Base-by-base conservation (phyloP, 1,139 yeast genomes). In the Kazachstania sp. region DNA sequence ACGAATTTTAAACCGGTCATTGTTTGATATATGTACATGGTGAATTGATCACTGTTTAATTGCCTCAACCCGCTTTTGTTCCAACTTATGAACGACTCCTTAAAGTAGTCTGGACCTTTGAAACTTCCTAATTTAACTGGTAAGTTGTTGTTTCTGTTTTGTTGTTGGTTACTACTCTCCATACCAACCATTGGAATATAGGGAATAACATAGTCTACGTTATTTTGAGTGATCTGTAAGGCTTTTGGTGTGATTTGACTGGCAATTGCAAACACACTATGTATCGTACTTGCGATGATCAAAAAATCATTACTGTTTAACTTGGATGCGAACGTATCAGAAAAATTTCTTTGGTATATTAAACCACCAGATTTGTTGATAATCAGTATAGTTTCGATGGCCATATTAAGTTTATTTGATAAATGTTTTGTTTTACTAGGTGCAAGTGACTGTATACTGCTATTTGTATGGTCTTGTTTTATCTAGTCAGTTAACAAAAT, bases 181-280 rank as follows among this genome's bases (percentile, higher is more conserved):
- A 55, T 50, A 4, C 61, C 61, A 12, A 57, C 56, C 42, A 54
- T 47, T 4, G 63, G 61, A 18, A 56, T 52, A 41, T 60, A 60
- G 26, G 64, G 64, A 15, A 55, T 54, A 1, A 51, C 51, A 42
- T 45, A 45, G 26, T 52, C 48, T 1, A 49, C 43, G 18, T 49
- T 46, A 2, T 45, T 26, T 32, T 54, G 57, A 5, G 55, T 50
- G 9, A 63, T 41, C 66, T 45, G 74, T 53, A 64, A 61, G 55
- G 55, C 81, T 70, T 48, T 65, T 0, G 94, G 92, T 3, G 92
- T 82, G 44, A 90, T 69, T 54, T 77, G 78, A 12, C 95, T 75
- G 1, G 95, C 85, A 52, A 90, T 84, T n/a, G 98, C 97, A 64
- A 90, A 96, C 7, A 92, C 95, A 34, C 96, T 94, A 58, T 92